Conservation (phyloP, 208 protist genomes). For the Trypanosoma cruzi region DNA sequence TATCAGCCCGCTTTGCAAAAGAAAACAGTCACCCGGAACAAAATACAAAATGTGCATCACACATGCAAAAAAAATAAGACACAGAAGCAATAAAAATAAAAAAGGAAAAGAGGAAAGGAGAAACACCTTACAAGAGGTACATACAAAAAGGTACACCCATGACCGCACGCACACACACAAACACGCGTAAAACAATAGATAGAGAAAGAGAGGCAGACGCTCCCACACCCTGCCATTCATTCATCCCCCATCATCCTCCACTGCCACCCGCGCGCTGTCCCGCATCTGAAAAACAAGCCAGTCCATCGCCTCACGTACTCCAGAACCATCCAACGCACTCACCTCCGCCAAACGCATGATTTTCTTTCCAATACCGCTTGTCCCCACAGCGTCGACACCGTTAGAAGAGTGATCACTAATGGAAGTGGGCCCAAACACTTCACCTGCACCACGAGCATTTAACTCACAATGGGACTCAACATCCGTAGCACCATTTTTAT, state of each 20-base stretch:
- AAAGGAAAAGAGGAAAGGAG: too few relatives aligned
- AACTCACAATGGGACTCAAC: neutral
- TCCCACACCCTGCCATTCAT: neutral
- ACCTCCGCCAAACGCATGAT: conserved; percentile 46
- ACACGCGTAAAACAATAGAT: too few relatives aligned
- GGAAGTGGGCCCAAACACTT: neutral
- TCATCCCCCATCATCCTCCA: conserved; percentile 1
- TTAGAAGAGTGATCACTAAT: neutral
- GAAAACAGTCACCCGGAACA: too few relatives aligned
- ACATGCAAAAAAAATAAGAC: too few relatives aligned
- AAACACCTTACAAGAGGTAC: too few relatives aligned
- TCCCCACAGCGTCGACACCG: conserved; percentile 7
- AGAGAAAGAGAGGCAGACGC: neutral
- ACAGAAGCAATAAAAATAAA: too few relatives aligned
- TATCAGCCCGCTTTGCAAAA: too few relatives aligned
- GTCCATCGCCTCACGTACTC: conserved; percentile 66
- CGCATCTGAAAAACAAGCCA: conserved; percentile 75
- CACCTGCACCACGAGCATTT: neutral
- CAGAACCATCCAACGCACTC: conserved; percentile 54
- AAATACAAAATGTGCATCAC: too few relatives aligned
- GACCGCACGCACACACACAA: too few relatives aligned
- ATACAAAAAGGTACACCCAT: too few relatives aligned
- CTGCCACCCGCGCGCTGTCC: conserved; percentile 14
- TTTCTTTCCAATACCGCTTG: conserved; percentile 65
- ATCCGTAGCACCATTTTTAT: conserved; percentile 21